A percentile compares a stretch with the other conserved stretches of the same genome.
Evolutionary conservation across 176 grass and related monocot genomes (phyloP).

Genomic region (Eleusine coracana): DNA sequence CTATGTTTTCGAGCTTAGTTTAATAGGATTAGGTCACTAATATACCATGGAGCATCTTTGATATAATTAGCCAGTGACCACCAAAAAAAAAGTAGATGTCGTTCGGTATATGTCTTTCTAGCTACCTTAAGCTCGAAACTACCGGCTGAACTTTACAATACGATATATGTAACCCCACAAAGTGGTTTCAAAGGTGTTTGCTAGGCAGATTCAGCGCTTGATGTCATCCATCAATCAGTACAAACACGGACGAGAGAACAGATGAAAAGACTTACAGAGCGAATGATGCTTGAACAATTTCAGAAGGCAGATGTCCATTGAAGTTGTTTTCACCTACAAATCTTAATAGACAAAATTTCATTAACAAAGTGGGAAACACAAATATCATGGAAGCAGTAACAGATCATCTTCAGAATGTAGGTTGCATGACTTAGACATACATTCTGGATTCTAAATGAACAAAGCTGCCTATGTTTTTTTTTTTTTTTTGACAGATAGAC

Average conservation of each 20-base stretch:
- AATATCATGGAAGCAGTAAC: neutral
- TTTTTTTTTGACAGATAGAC: neutral
- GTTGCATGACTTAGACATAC: neutral
- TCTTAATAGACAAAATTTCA: slow-evolving; percentile 37
- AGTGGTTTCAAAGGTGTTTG: neutral
- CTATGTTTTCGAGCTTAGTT: neutral
- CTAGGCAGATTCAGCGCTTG: neutral
- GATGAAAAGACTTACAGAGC: slow-evolving; percentile 47
- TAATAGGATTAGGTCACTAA: neutral
- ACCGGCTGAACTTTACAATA: neutral
- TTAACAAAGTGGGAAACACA: neutral
- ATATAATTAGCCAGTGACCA: neutral
- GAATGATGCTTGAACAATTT: slow-evolving; percentile 5
- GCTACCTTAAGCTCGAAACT: too few species aligned
- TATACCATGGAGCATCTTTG: neutral
- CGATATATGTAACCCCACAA: neutral
- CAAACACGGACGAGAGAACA: neutral
- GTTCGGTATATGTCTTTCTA: too few species aligned
- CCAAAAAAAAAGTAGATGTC: neutral
- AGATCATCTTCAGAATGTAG: neutral
- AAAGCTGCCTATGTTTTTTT: neutral
- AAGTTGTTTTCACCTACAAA: slow-evolving; percentile 57
- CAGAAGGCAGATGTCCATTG: slow-evolving; percentile 41
- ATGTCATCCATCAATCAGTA: neutral
- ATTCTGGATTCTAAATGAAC: neutral